Conservation (phyloP, 805 yeast species). For the Ogataea degrootiae region DNA sequence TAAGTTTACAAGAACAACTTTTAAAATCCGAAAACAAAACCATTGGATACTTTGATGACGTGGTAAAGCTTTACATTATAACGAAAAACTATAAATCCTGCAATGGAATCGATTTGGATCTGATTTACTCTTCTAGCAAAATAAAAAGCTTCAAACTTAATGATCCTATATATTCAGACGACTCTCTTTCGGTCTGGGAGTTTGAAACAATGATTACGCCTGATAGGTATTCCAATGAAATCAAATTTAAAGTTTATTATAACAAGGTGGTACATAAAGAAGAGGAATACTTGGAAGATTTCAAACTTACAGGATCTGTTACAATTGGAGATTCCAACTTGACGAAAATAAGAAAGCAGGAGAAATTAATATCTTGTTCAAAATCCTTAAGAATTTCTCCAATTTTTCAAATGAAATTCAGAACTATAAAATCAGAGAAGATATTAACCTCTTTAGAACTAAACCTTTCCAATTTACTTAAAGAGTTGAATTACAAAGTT, state of each 20-base stretch:
- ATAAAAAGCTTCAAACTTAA: neutral
- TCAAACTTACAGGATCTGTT: constrained; percentile 6
- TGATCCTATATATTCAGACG: constrained; percentile 3
- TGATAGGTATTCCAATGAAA: constrained; percentile 13
- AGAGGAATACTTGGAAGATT: constrained; percentile 9
- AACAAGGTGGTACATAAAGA: constrained; percentile 6
- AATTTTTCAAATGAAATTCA: constrained; percentile 25
- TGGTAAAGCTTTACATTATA: constrained; percentile 7
- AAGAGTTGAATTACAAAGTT: constrained; percentile 6
- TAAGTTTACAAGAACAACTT: neutral
- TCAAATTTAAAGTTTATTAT: constrained; percentile 15
- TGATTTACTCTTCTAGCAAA: constrained; percentile 9
- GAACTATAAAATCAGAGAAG: constrained; percentile 23
- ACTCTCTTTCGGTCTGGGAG: constrained; percentile 12
- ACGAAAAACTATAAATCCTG: constrained; percentile 1
- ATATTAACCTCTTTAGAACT: constrained; percentile 24
- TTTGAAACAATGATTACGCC: constrained; percentile 13
- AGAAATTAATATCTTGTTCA: constrained; percentile 5
- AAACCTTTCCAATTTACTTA: constrained; percentile 13
- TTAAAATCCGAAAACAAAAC: neutral
- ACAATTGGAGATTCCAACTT: constrained; percentile 11
- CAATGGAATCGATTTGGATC: constrained; percentile 6
- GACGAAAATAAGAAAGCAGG: constrained; percentile 2
- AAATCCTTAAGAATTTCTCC: constrained; percentile 18
- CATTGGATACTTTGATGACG: constrained; percentile 16